Evolutionary conservation across 116 monocot species (phyloP).

Genomic region (Phalaenopsis hybrid): DNA sequence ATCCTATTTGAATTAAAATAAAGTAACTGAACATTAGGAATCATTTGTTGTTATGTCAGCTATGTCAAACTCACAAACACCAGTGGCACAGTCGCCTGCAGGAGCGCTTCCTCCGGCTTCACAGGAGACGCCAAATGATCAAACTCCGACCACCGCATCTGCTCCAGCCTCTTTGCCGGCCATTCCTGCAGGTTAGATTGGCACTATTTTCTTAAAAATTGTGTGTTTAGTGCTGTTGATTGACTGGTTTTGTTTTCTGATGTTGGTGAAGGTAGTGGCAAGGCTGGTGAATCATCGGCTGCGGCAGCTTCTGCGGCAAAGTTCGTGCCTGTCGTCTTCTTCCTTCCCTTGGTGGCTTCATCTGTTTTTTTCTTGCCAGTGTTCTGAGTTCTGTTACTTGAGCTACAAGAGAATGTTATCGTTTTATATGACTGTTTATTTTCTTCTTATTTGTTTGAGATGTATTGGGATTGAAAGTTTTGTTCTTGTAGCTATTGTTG

Average conservation of each 20-base stretch:
- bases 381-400: neutral
- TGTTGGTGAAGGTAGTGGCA: neutral
- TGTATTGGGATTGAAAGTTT: too few relatives aligned
- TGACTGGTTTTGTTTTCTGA: neutral
- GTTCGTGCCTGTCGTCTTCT: neutral
- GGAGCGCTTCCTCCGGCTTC: neutral
- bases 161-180: neutral
- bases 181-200: constrained; percentile 1
- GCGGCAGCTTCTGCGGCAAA: neutral
- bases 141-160: neutral
- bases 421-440: too few relatives aligned
- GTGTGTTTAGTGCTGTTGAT: neutral
- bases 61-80: neutral
- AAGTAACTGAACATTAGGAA: too few relatives aligned
- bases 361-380: neutral
- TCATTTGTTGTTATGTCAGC: neutral
- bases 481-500: too few relatives aligned
- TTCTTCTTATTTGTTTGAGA: too few relatives aligned
- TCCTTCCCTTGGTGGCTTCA: neutral
- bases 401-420: too few relatives aligned
- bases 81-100: neutral
- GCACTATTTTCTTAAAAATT: neutral
- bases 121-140: neutral
- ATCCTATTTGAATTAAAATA: too few relatives aligned
- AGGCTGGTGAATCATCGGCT: neutral